Percentiles rank a stretch among this genome's conserved stretches.
Conservation (phyloP, 805 yeast species). For the Wickerhamomyces chambardii region DNA sequence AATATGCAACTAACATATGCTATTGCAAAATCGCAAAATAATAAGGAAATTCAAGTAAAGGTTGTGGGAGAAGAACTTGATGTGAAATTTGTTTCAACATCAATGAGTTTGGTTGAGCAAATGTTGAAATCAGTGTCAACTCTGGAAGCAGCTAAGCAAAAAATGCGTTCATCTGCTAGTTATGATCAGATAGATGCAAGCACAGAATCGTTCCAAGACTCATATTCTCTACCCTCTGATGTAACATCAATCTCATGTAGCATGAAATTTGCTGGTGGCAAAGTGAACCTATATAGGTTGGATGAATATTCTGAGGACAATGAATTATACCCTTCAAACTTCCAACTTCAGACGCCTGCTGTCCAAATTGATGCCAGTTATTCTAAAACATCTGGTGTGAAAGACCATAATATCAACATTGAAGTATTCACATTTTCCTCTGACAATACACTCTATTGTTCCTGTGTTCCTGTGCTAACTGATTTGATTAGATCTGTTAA, state of each 20-base stretch:
- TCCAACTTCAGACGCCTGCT: conserved; percentile 70
- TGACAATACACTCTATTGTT: conserved; percentile 57
- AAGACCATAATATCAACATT: conserved; percentile 35
- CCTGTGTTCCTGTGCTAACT: conserved; percentile 69
- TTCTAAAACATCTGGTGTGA: conserved; percentile 25
- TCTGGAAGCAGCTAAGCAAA: conserved; percentile 26
- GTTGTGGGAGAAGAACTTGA: conserved; percentile 65
- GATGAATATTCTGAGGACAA: conserved; percentile 31
- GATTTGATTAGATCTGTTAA: conserved; percentile 48
- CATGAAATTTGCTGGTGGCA: conserved; percentile 64
- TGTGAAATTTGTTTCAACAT: conserved; percentile 49
- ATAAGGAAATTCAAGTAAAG: conserved; percentile 33
- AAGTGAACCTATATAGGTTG: conserved; percentile 30
- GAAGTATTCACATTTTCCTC: conserved; percentile 63
- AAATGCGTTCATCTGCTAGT: no score
- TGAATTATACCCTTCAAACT: conserved; percentile 29
- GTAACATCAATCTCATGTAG: conserved; percentile 36
- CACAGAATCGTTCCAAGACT: conserved; percentile 1
- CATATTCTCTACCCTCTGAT: conserved; percentile 12
- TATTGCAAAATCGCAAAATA: conserved; percentile 15
- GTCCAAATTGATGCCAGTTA: conserved; percentile 52
- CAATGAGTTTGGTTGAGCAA: conserved; percentile 46
- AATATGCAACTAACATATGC: conserved; percentile 51
- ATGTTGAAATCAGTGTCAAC: conserved; percentile 35
- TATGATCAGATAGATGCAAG: neutral